A percentile compares a stretch with the other conserved stretches of the same genome.
Conservation (phyloP, 768 basidiomycete species). For the Tephrocybe sp. region DNA sequence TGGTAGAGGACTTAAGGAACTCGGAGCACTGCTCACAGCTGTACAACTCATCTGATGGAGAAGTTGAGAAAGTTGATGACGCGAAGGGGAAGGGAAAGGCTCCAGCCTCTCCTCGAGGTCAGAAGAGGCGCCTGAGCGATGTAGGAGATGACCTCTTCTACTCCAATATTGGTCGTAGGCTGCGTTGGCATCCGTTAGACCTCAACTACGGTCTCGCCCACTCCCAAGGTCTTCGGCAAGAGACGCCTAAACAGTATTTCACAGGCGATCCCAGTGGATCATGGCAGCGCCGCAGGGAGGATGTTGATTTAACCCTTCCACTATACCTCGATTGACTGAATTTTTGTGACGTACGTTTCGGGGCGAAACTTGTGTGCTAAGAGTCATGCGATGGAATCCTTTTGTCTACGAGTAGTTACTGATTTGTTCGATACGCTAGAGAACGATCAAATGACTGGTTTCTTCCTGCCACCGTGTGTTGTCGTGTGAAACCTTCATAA, state of each 20-base stretch:
- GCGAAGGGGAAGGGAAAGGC: background rate
- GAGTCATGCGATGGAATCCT: no score
- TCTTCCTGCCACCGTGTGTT: no score
- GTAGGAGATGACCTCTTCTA: background rate
- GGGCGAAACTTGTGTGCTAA: no score
- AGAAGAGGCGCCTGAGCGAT: background rate
- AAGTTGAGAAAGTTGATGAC: background rate
- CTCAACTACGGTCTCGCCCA: background rate
- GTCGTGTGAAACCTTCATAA: no score
- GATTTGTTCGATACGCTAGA: no score
- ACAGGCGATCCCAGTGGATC: conserved; percentile 1
- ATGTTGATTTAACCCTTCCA: no score
- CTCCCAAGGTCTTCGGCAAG: background rate
- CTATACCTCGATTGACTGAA: no score
- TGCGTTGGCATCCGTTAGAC: background rate
- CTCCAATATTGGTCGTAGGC: background rate
- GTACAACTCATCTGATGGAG: background rate
- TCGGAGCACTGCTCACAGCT: background rate
- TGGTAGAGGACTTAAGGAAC: background rate
- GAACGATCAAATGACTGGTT: no score
- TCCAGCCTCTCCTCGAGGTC: background rate
- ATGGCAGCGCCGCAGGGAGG: background rate
- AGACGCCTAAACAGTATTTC: background rate
- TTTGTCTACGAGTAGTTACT: no score
- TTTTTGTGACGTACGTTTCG: no score